These are phyloP conservation scores for Mycena vulgaris DNA, from an alignment of 768 basidiomycete species.

Conservation along the genomic window DNA sequence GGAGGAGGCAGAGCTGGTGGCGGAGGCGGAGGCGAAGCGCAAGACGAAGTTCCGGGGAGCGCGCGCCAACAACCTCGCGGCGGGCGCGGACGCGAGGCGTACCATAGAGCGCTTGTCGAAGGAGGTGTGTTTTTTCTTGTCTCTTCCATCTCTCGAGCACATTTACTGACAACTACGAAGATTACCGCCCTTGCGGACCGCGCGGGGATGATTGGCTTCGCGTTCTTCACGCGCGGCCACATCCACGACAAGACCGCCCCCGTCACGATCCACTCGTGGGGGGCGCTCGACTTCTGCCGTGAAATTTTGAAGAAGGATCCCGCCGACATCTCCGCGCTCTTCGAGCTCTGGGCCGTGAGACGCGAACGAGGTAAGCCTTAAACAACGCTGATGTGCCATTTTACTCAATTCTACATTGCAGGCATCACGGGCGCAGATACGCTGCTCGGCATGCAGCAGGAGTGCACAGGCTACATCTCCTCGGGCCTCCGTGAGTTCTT, in stretches of 20 bases:
- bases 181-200: background rate
- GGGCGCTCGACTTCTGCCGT: background rate
- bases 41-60: background rate
- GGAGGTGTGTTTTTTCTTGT: background rate
- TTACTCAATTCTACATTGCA: background rate
- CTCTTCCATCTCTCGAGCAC: background rate
- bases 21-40: background rate
- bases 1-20: background rate
- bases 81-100: background rate
- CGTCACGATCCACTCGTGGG: background rate
- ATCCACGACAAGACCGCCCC: background rate
- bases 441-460: background rate
- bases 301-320: no score
- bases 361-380: no score
- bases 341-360: no score
- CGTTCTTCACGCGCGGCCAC: no score
- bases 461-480: conserved; percentile 17
- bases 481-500: conserved; percentile 27
- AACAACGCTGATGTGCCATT: background rate
- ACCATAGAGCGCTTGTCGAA: background rate
- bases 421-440: background rate
- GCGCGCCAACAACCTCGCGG: background rate
- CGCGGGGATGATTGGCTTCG: background rate
- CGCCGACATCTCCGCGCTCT: no score
- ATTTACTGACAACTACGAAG: background rate